phyloP scores from a whole-genome alignment of 768 basidiomycete species.

The Tricholoma saponaceum region DNA sequence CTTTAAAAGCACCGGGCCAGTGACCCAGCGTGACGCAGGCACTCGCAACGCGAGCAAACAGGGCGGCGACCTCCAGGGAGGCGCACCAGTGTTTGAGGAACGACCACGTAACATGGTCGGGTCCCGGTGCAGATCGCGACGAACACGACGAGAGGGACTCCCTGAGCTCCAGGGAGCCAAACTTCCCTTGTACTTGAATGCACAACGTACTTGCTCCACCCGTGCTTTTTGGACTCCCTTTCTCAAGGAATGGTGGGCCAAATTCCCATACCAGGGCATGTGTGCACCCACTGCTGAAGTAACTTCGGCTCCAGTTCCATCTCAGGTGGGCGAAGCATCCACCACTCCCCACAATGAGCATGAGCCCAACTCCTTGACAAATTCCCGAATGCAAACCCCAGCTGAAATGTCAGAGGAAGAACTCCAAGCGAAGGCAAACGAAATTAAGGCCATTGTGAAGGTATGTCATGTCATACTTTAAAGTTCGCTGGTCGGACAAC shows the following conservation, averaged over 20 bases:
- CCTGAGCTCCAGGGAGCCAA: too few species aligned
- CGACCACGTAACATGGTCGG: too few species aligned
- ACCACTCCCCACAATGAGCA: neutral
- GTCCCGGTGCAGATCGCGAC: too few species aligned
- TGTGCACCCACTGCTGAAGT: neutral
- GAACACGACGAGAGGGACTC: too few species aligned
- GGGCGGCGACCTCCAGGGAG: too few species aligned
- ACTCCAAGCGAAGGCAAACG: neutral
- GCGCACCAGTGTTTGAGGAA: too few species aligned
- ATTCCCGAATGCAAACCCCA: neutral
- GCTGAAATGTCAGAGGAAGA: neutral
- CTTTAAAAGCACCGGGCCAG: too few species aligned
- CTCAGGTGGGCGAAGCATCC: neutral
- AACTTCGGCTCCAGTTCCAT: neutral
- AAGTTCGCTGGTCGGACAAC: too few species aligned
- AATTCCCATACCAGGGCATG: neutral
- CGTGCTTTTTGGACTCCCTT: neutral
- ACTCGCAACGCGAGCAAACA: too few species aligned
- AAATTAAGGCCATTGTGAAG: neutral
- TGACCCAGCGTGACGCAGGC: too few species aligned
- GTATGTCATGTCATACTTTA: neutral
- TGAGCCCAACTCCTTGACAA: neutral
- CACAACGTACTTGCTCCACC: neutral
- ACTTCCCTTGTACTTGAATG: neutral
- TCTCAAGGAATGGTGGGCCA: neutral